phyloP scores from a whole-genome alignment of 495 filamentous ascomycete genomes.

The Evernia prunastri region DNA sequence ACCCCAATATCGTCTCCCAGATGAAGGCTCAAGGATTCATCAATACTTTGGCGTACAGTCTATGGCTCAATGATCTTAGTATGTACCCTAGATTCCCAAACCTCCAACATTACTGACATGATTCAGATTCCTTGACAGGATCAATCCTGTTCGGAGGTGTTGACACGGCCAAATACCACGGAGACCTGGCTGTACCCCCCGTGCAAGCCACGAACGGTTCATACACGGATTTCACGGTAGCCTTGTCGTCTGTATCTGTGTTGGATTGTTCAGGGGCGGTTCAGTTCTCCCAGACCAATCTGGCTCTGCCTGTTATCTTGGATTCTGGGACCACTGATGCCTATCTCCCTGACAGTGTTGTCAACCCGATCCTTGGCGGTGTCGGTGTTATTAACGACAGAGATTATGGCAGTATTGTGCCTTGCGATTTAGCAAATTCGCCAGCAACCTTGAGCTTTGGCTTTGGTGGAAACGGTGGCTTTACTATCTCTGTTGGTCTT shows the following conservation, averaged over 20 bases:
- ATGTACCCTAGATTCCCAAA: not conserved
- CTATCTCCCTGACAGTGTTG: slow-evolving; percentile 63
- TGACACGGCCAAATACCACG: slow-evolving; percentile 66
- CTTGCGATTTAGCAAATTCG: slow-evolving; percentile 53
- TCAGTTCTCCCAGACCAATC: slow-evolving; percentile 38
- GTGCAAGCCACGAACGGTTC: slow-evolving; percentile 47
- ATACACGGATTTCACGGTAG: slow-evolving; percentile 68
- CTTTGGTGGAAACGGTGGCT: slow-evolving; percentile 46
- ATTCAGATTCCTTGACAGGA: slow-evolving; percentile 53
- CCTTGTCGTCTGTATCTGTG: slow-evolving; percentile 56
- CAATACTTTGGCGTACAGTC: slow-evolving; percentile 66
- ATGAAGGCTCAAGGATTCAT: slow-evolving; percentile 61
- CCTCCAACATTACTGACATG: slow-evolving; percentile 1
- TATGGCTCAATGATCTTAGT: slow-evolving; percentile 82
- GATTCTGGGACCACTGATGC: slow-evolving; percentile 73
- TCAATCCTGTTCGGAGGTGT: slow-evolving; percentile 83
- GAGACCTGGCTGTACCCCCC: slow-evolving; percentile 62
- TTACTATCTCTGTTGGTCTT: slow-evolving; percentile 56
- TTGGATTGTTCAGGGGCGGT: slow-evolving; percentile 42
- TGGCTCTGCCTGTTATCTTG: slow-evolving; percentile 62
- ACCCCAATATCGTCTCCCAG: slow-evolving; percentile 61
- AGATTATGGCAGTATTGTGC: slow-evolving; percentile 53
- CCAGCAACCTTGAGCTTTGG: slow-evolving; percentile 59
- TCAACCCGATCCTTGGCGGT: slow-evolving; percentile 50
- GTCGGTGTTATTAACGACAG: slow-evolving; percentile 56